A percentile compares a stretch with the other conserved stretches of the same genome.
Conservation (phyloP, 768 basidiomycete species). For the Russula virescens region DNA sequence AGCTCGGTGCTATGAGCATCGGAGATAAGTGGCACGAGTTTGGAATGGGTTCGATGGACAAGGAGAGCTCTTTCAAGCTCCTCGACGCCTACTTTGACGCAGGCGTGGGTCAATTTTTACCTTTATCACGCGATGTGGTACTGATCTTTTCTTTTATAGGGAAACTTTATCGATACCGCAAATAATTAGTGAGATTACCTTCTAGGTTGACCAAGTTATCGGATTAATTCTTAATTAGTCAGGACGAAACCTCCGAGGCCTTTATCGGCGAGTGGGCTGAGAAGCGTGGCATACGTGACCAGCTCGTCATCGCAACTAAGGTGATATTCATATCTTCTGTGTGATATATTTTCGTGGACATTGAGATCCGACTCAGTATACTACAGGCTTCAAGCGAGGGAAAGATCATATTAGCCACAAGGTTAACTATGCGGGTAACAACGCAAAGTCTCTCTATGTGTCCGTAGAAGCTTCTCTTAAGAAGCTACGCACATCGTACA, state of each 20-base stretch:
- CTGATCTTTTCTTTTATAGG: conserved; percentile 35
- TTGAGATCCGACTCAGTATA: neutral
- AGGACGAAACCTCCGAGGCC: conserved; percentile 51
- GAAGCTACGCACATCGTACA: conserved; percentile 42
- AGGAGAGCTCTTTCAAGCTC: conserved; percentile 39
- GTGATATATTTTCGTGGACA: conserved; percentile 16
- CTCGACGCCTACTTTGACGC: conserved; percentile 42
- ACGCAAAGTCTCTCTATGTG: conserved; percentile 36
- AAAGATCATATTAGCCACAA: conserved; percentile 25
- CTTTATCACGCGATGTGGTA: conserved; percentile 25
- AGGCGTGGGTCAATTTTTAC: conserved; percentile 38
- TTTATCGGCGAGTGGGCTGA: conserved; percentile 51
- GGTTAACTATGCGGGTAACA: conserved; percentile 39
- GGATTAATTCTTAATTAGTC: no score
- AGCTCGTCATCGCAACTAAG: conserved; percentile 46
- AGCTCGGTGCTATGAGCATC: conserved; percentile 45
- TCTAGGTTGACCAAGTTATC: no score
- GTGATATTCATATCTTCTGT: conserved; percentile 16
- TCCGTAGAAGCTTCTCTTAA: conserved; percentile 40
- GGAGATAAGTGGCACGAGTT: conserved; percentile 38
- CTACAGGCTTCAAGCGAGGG: conserved; percentile 24
- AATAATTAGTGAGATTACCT: conserved; percentile 36
- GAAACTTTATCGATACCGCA: conserved; percentile 48
- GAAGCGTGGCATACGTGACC: conserved; percentile 39
- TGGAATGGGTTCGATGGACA: conserved; percentile 40